These are phyloP conservation scores for Lipomyces starkeyi DNA, from an alignment of 805 yeast species.

Conservation along the genomic window DNA sequence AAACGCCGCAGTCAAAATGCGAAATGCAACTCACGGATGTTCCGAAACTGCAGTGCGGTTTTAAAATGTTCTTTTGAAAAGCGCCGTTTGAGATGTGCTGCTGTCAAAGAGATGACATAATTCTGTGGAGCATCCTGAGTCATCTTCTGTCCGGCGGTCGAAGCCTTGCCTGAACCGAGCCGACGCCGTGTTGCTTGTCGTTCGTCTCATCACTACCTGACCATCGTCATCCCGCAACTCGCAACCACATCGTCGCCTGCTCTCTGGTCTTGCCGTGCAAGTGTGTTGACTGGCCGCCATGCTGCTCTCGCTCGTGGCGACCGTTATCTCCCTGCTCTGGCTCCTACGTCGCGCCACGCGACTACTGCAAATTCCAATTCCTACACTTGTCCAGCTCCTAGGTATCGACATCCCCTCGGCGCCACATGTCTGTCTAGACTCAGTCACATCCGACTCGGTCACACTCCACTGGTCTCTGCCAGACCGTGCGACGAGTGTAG, in stretches of 20 bases:
- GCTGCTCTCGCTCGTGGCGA: slow-evolving; percentile 39
- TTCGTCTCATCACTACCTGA: neutral
- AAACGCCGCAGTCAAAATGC: slow-evolving; percentile 1
- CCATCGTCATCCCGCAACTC: neutral
- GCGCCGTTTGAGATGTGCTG: no score
- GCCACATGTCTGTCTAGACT: slow-evolving; percentile 45
- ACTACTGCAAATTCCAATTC: slow-evolving; percentile 46
- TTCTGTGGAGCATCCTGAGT: neutral
- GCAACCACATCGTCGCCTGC: neutral
- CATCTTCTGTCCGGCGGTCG: neutral
- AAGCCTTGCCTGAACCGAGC: no score
- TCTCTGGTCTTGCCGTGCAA: neutral
- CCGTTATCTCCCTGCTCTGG: slow-evolving; percentile 46
- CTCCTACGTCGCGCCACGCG: slow-evolving; percentile 46
- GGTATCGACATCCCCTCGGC: slow-evolving; percentile 48
- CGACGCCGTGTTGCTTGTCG: neutral
- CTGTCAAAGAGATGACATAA: neutral
- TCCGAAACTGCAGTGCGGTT: neutral
- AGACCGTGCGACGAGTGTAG: slow-evolving; percentile 42
- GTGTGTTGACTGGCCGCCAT: slow-evolving; percentile 12
- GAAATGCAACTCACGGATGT: neutral
- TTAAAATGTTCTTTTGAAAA: neutral
- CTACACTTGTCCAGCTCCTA: slow-evolving; percentile 44
- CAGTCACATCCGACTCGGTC: slow-evolving; percentile 42
- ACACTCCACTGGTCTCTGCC: slow-evolving; percentile 47